Percentiles rank a stretch among this genome's conserved stretches.
Evolutionary conservation across 2,329 filamentous ascomycete species (phyloP).

Genomic region (Calcarisporium arbuscula): DNA sequence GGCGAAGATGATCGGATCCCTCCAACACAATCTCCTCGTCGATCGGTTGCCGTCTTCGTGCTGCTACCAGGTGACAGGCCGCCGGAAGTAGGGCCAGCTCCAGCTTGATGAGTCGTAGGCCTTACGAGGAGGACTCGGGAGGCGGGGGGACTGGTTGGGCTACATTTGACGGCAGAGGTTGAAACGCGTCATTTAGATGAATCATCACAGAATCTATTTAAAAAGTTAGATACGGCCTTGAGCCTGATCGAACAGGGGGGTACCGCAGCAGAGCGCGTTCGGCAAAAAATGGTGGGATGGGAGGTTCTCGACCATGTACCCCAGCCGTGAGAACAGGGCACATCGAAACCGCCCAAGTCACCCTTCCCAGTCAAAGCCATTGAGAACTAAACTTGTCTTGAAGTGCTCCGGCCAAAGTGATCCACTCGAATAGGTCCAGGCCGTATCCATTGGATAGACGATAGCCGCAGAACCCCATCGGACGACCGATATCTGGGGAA

Average conservation of each 20-base stretch:
- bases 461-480: constrained; percentile 61
- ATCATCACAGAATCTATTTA: constrained; percentile 56
- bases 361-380: constrained; percentile 68
- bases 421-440: constrained; percentile 55
- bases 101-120: constrained; percentile 57
- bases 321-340: too few species aligned
- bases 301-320: constrained; percentile 60
- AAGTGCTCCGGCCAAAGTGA: constrained; percentile 63
- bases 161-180: constrained; percentile 50
- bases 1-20: constrained; percentile 52
- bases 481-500: constrained; percentile 54
- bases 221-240: constrained; percentile 34
- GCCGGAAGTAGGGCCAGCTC: constrained; percentile 51
- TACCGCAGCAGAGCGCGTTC: too few species aligned
- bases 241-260: constrained; percentile 50
- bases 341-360: constrained; percentile 63
- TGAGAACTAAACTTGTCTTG: constrained; percentile 56
- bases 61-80: constrained; percentile 35
- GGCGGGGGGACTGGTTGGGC: constrained; percentile 38
- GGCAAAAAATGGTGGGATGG: too few species aligned
- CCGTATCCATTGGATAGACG: constrained; percentile 54
- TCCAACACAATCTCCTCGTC: constrained; percentile 52
- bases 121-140: constrained; percentile 42
- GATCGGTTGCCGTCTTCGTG: constrained; percentile 32
- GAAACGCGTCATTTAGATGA: constrained; percentile 56